phyloP scores from a whole-genome alignment of 2,329 filamentous ascomycete species.

The Alternaria postmessia region DNA sequence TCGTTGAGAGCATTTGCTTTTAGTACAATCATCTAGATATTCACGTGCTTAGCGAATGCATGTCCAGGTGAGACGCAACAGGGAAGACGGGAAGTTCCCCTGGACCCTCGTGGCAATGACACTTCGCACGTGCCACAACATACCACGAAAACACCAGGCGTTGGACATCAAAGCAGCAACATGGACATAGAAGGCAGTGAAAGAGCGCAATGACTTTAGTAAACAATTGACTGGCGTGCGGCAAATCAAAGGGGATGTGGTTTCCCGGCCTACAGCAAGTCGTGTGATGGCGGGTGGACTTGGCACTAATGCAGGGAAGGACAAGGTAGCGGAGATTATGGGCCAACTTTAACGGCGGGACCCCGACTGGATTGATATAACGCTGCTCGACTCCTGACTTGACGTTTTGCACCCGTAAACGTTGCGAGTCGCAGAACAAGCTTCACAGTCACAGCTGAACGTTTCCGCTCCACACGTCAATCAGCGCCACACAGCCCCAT shows the following conservation, averaged over 20 bases:
- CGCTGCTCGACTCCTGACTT: conserved; percentile 10
- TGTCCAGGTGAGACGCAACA: neutral
- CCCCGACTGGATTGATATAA: conserved; percentile 13
- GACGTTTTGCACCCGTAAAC: conserved; percentile 17
- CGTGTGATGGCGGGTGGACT: conserved; percentile 16
- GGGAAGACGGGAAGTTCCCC: neutral
- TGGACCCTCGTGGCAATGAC: neutral
- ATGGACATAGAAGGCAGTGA: neutral
- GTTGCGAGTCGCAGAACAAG: conserved; percentile 11
- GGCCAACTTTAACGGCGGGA: conserved; percentile 24
- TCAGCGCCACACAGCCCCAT: conserved; percentile 20
- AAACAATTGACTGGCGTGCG: neutral
- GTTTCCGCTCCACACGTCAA: conserved; percentile 1
- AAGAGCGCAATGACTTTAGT: neutral
- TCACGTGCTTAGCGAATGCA: neutral
- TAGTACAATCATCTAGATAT: neutral
- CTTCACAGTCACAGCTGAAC: neutral
- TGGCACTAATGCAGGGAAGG: conserved; percentile 30
- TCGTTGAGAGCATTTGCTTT: neutral
- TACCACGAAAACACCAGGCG: neutral
- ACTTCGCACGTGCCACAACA: neutral
- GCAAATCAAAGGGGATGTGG: conserved; percentile 13
- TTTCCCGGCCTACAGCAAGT: conserved; percentile 30
- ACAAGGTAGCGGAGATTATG: conserved; percentile 22
- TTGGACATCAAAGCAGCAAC: neutral